Evolutionary conservation across 2,329 filamentous ascomycete species (phyloP).

Genomic region (Ceratocystis eucalypticola): DNA sequence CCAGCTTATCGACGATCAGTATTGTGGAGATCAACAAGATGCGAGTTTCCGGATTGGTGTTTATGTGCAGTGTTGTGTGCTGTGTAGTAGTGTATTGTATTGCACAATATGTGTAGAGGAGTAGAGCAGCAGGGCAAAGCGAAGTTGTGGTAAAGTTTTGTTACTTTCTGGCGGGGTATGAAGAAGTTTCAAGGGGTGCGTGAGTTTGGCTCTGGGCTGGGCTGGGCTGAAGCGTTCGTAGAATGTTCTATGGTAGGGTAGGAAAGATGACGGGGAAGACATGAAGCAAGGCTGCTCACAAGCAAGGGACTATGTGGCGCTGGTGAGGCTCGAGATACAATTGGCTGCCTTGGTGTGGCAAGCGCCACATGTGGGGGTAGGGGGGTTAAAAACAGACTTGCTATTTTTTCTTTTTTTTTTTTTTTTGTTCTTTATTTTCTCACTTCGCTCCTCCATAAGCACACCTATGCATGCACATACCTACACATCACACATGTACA

Average conservation of each 20-base stretch:
- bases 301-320: not conserved
- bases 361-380: not conserved
- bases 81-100: not conserved
- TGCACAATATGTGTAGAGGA: not conserved
- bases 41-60: not conserved
- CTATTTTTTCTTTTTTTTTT: too few species aligned
- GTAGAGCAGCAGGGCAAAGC: too few species aligned
- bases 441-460: not conserved
- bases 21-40: not conserved
- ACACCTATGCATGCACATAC: not conserved
- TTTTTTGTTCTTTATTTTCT: too few species aligned
- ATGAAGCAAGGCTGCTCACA: not conserved
- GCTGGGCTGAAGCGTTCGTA: not conserved
- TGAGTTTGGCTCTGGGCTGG: not conserved
- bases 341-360: not conserved
- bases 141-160: too few species aligned
- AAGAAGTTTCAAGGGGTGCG: not conserved
- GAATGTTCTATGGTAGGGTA: not conserved
- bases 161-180: not conserved
- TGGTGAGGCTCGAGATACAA: not conserved
- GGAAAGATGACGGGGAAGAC: not conserved
- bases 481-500: not conserved
- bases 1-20: not conserved
- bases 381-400: too few species aligned
- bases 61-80: too few species aligned